Evolutionary conservation across 208 protist genomes (phyloP).

Genomic region (Leishmania arabica): DNA sequence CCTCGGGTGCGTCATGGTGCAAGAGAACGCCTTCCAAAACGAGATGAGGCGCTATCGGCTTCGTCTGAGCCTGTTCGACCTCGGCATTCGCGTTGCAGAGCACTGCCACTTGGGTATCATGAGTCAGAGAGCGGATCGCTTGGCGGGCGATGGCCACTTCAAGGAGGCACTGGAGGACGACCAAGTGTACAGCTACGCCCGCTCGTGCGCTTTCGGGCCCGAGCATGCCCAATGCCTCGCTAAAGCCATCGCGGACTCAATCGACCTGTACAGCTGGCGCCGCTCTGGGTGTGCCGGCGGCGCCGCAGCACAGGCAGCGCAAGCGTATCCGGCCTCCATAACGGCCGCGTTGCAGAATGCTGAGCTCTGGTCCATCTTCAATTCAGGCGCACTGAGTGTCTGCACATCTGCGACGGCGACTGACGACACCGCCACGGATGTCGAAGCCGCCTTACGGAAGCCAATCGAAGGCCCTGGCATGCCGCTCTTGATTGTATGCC

Average conservation of each 20-base stretch:
- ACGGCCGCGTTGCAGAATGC: constrained; percentile 28
- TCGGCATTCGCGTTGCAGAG: constrained; percentile 84
- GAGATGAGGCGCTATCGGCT: constrained; percentile 85
- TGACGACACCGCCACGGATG: constrained; percentile 5
- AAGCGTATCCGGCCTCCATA: constrained; percentile 7
- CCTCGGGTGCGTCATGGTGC: constrained; percentile 78
- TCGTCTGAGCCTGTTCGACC: constrained; percentile 79
- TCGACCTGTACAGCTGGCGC: constrained; percentile 66
- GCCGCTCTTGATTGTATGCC: constrained; percentile 61
- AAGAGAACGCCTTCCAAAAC: constrained; percentile 87
- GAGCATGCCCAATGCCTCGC: constrained; percentile 54
- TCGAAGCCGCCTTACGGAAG: constrained; percentile 23
- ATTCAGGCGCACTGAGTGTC: constrained; percentile 40
- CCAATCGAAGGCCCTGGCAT: constrained; percentile 55
- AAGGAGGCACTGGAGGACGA: constrained; percentile 61
- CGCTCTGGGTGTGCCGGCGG: constrained; percentile 4
- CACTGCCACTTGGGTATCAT: constrained; percentile 86
- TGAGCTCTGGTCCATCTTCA: constrained; percentile 43
- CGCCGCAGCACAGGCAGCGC: not conserved
- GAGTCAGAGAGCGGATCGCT: constrained; percentile 62
- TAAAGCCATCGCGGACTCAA: constrained; percentile 73
- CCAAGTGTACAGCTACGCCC: constrained; percentile 80
- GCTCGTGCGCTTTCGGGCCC: constrained; percentile 67
- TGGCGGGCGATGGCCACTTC: constrained; percentile 36
- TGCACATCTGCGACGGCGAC: constrained; percentile 3